Conservation (phyloP, 2,329 filamentous ascomycete genomes). For the Tolypocladium tundrense region DNA sequence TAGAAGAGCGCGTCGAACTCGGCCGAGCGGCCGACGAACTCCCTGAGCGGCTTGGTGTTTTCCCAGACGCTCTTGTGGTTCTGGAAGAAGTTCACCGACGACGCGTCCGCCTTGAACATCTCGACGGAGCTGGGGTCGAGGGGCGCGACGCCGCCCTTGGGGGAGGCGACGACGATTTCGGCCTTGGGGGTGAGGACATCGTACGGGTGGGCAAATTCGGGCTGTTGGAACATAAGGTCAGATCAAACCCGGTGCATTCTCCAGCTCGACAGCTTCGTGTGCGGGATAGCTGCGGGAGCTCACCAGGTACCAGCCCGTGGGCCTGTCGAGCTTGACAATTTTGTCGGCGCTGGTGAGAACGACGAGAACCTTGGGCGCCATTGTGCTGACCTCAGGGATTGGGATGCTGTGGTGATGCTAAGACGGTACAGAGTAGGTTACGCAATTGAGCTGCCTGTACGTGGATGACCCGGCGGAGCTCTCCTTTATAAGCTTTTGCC, state of each 20-base stretch:
- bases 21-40: slow-evolving; percentile 42
- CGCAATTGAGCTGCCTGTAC: background rate
- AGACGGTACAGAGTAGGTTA: background rate
- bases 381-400: slow-evolving; percentile 10
- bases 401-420: background rate
- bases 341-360: slow-evolving; percentile 55
- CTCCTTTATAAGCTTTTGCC: background rate
- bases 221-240: slow-evolving; percentile 18
- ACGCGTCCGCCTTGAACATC: slow-evolving; percentile 40
- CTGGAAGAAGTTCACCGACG: slow-evolving; percentile 43
- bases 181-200: slow-evolving; percentile 43
- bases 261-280: background rate
- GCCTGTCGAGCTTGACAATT: slow-evolving; percentile 35
- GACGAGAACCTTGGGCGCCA: slow-evolving; percentile 55
- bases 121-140: slow-evolving; percentile 50
- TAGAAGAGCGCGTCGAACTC: slow-evolving; percentile 55
- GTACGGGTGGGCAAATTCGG: slow-evolving; percentile 57
- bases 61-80: slow-evolving; percentile 51
- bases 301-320: slow-evolving; percentile 64
- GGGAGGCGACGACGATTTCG: slow-evolving; percentile 49
- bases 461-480: background rate
- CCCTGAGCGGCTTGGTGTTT: slow-evolving; percentile 46
- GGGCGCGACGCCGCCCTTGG: slow-evolving; percentile 49
- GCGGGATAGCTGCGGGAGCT: slow-evolving; percentile 5
- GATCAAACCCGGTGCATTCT: background rate